phyloP scores from a whole-genome alignment of 257 asterid species.

The Thymus mandschuricus region DNA sequence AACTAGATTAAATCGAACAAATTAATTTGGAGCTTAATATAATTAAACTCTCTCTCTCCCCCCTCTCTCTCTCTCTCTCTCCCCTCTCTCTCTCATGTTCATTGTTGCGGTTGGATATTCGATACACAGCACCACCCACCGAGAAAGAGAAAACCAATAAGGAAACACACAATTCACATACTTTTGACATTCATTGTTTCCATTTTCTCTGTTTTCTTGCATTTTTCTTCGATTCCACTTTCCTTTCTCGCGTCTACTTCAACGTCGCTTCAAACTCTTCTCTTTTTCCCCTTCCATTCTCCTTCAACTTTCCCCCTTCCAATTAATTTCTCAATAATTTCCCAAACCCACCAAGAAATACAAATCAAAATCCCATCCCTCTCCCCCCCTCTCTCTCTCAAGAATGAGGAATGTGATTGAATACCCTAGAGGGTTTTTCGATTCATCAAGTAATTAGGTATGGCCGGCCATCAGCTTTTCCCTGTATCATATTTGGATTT shows the following conservation, averaged over 20 bases:
- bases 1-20: neutral
- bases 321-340: slow-evolving; percentile 3
- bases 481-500: slow-evolving; percentile 12
- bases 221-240: slow-evolving; percentile 27
- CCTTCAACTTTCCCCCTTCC: slow-evolving; percentile 28
- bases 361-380: slow-evolving; percentile 26
- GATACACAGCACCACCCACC: slow-evolving; percentile 30
- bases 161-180: neutral
- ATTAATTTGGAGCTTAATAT: neutral
- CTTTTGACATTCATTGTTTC: neutral
- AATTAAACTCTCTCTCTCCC: neutral
- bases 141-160: slow-evolving; percentile 29
- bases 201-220: slow-evolving; percentile 27
- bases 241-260: slow-evolving; percentile 29
- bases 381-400: neutral
- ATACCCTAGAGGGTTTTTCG: slow-evolving; percentile 33
- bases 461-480: slow-evolving; percentile 16
- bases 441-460: slow-evolving; percentile 41
- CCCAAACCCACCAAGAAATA: slow-evolving; percentile 23
- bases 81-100: slow-evolving; percentile 27
- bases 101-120: slow-evolving; percentile 43
- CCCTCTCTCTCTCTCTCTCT: neutral
- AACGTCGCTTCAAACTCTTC: slow-evolving; percentile 23
- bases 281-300: slow-evolving; percentile 12
- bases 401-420: slow-evolving; percentile 33